A percentile compares a stretch with the other conserved stretches of the same genome.
Evolutionary conservation across 495 filamentous ascomycete genomes (phyloP).

Genomic region (Hamigera avellanea): DNA sequence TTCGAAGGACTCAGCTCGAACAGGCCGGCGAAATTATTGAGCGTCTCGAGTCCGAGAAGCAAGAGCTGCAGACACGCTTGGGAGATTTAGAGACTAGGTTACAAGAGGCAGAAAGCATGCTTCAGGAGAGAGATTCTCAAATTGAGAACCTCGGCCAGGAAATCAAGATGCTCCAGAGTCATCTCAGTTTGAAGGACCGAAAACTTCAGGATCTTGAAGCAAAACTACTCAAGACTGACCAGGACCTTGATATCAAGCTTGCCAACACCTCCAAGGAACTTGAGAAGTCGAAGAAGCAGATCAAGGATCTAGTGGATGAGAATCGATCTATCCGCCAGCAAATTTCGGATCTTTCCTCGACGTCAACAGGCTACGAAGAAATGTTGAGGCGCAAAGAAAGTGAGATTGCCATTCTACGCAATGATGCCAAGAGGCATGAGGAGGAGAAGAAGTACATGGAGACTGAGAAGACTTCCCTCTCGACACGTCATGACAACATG

Average conservation of each 20-base stretch:
- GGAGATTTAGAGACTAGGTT: constrained; percentile 56
- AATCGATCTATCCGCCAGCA: constrained; percentile 79
- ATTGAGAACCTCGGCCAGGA: constrained; percentile 69
- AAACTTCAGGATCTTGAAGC: constrained; percentile 81
- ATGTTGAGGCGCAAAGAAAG: constrained; percentile 88
- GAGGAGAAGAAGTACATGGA: constrained; percentile 68
- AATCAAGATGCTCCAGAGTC: constrained; percentile 84
- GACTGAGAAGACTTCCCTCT: constrained; percentile 55
- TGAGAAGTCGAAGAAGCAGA: constrained; percentile 53
- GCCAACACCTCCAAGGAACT: constrained; percentile 73
- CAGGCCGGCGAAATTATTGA: constrained; percentile 82
- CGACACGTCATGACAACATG: constrained; percentile 68
- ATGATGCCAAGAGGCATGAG: constrained; percentile 69
- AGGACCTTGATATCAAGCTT: constrained; percentile 83
- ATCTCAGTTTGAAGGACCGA: constrained; percentile 77
- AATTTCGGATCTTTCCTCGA: constrained; percentile 75
- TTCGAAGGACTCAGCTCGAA: constrained; percentile 71
- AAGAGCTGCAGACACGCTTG: constrained; percentile 53
- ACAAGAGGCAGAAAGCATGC: constrained; percentile 50
- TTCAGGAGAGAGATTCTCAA: constrained; percentile 56
- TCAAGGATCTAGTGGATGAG: constrained; percentile 66
- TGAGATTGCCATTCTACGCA: constrained; percentile 72
- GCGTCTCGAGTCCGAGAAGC: constrained; percentile 75
- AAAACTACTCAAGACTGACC: constrained; percentile 74
- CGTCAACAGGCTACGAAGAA: constrained; percentile 90